Conservation (phyloP, 108 stramenopile species). For the Nitzschia sp. region DNA sequence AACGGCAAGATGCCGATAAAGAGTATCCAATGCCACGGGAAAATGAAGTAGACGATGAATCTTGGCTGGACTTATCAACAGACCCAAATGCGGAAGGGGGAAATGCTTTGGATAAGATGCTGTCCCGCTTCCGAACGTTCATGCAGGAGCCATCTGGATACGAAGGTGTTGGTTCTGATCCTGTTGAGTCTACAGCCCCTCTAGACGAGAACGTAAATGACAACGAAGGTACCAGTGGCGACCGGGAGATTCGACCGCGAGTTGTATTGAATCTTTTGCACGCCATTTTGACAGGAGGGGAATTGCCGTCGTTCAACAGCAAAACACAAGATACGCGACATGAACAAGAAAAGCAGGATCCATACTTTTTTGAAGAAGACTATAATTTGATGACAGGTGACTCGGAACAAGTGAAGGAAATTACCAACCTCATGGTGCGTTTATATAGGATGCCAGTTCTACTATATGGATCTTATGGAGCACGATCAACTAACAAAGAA, state of each 20-base stretch:
- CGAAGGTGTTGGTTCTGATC: constrained; percentile 43
- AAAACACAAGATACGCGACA: background rate
- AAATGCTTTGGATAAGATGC: constrained; percentile 41
- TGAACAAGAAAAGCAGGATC: constrained; percentile 14
- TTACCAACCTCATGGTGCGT: constrained; percentile 35
- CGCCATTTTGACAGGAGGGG: constrained; percentile 39
- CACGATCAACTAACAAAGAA: background rate
- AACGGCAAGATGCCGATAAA: constrained; percentile 12
- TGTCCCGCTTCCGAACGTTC: constrained; percentile 51
- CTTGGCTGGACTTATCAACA: constrained; percentile 55
- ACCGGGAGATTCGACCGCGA: constrained; percentile 50
- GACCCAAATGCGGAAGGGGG: constrained; percentile 3
- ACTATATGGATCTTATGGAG: background rate
- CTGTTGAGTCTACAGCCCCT: background rate
- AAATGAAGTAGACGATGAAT: constrained; percentile 55
- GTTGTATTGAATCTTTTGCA: constrained; percentile 62
- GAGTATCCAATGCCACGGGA: constrained; percentile 30
- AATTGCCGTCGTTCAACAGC: constrained; percentile 13
- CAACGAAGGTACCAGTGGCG: too few relatives aligned
- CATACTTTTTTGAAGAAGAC: constrained; percentile 47
- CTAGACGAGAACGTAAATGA: background rate
- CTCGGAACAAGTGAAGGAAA: constrained; percentile 2
- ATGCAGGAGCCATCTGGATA: constrained; percentile 54
- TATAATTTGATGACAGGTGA: constrained; percentile 25
- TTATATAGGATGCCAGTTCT: background rate